These are phyloP conservation scores for Blastobotrys buckinghamii DNA, from an alignment of 1,139 yeast species.

Conservation along the genomic window DNA sequence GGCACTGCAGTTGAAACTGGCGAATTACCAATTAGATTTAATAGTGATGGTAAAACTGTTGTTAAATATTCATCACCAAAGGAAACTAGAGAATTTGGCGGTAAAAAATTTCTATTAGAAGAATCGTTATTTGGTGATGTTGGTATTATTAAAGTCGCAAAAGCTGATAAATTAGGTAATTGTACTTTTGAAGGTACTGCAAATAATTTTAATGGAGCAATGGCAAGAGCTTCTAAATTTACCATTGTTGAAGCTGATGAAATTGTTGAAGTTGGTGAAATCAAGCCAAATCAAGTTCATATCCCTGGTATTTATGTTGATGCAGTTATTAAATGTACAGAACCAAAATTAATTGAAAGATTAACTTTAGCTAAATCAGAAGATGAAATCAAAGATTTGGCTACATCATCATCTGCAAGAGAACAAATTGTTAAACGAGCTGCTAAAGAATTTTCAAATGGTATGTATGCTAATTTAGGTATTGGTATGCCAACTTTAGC, in stretches of 20 bases:
- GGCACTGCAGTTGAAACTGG: slow-evolving; percentile 48
- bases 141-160: slow-evolving; percentile 39
- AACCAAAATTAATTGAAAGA: too few species aligned
- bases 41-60: slow-evolving; percentile 34
- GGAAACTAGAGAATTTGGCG: slow-evolving; percentile 36
- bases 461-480: too few species aligned
- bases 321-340: too few species aligned
- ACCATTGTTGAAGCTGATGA: slow-evolving; percentile 43
- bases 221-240: slow-evolving; percentile 39
- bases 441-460: too few species aligned
- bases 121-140: slow-evolving; percentile 40
- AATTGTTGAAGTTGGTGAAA: slow-evolving; percentile 40
- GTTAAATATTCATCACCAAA: slow-evolving; percentile 34
- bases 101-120: slow-evolving; percentile 37
- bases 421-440: too few species aligned
- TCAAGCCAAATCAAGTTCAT: too few species aligned
- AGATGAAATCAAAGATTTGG: too few species aligned
- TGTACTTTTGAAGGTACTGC: slow-evolving; percentile 42
- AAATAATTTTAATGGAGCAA: slow-evolving; percentile 38
- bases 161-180: slow-evolving; percentile 40
- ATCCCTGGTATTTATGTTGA: too few species aligned
- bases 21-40: slow-evolving; percentile 40
- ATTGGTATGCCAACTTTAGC: too few species aligned
- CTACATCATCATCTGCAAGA: too few species aligned
- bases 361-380: too few species aligned